Percentiles rank a stretch among this genome's conserved stretches.
phyloP scores from a whole-genome alignment of 148 eudicot species.

The Rheum nobile region DNA sequence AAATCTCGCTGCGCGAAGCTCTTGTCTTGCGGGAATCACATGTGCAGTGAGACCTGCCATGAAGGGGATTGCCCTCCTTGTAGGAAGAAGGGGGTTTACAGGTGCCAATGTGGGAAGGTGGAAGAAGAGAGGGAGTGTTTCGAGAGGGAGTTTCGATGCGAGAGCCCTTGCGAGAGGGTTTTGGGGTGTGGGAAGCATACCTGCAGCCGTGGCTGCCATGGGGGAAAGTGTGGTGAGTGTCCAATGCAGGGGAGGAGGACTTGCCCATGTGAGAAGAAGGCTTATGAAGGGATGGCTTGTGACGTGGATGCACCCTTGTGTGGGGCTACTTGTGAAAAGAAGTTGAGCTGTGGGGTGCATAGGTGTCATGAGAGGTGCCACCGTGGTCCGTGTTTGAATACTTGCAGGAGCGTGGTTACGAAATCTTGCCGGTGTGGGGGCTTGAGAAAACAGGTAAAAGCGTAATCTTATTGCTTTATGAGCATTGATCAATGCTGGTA shows the following conservation, averaged over 20 bases:
- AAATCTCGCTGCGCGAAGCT: constrained; percentile 33
- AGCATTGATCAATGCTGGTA: neutral
- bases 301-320: constrained; percentile 70
- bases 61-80: constrained; percentile 78
- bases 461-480: constrained; percentile 1
- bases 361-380: constrained; percentile 94
- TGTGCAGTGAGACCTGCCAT: constrained; percentile 69
- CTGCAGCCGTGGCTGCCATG: constrained; percentile 79
- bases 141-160: constrained; percentile 61
- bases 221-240: constrained; percentile 70
- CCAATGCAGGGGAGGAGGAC: constrained; percentile 74
- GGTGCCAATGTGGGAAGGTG: constrained; percentile 72
- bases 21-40: constrained; percentile 60
- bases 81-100: constrained; percentile 42
- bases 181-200: constrained; percentile 81
- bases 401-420: constrained; percentile 63
- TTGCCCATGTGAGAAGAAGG: constrained; percentile 87
- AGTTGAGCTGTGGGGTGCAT: constrained; percentile 67
- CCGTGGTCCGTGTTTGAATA: constrained; percentile 66
- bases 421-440: constrained; percentile 91
- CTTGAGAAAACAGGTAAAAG: constrained; percentile 80
- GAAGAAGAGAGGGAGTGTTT: constrained; percentile 69
- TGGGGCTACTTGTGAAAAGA: constrained; percentile 80
- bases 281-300: constrained; percentile 85
- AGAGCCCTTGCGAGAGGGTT: constrained; percentile 33